Base-by-base conservation (phyloP, 345 rosid genomes). In the Isatis tinctoria region DNA sequence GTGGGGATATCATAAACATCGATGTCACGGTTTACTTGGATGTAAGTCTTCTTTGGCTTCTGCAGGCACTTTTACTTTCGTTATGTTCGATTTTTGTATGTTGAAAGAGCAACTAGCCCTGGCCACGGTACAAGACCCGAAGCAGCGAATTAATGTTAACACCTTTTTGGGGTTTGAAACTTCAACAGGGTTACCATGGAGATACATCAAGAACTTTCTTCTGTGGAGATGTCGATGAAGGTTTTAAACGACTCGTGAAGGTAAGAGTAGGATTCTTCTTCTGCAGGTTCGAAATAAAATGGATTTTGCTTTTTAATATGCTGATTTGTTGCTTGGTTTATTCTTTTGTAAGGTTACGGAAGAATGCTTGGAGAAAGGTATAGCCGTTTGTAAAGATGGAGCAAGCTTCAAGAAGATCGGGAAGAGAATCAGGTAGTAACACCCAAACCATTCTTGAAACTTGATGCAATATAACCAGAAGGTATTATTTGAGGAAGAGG, bases 21-120 rank as follows among this genome's bases (percentile, higher is more conserved):
- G 98, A 94, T 22, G 97, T 91, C 76, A 90, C 98, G 0, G 97
- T 91, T 75, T 94, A 88, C 81, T 87, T 94, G 76, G 87, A 94
- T 83, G 98, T 90, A 86, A 78, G 81, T 62, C 70, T 73, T 41
- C 67, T 43, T 40, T 0, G 12, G 64, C 27, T 65, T 49, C 20
- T 64, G 48, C 9, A 52, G 13, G 8, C 67, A 54, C 1, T 7
- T 57, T 89, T 72, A 70, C 78, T 72, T 67, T 3, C 61, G 60
- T 39, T 59, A 14, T 24, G 74, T 20, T 48, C 28, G 33, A 6
- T 2, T 48, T 27, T 0, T 74, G 41, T 10, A 49, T 28, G 37
- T 16, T 27, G 16, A 47, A 43, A 44, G 39, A 13, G 64, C 59
- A 39, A 41, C 17, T 7, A 72, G 58, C 63, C 67, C 24, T 16